phyloP scores from a whole-genome alignment of 176 grass and related monocot genomes.

The Hyparrhenia diplandra region DNA sequence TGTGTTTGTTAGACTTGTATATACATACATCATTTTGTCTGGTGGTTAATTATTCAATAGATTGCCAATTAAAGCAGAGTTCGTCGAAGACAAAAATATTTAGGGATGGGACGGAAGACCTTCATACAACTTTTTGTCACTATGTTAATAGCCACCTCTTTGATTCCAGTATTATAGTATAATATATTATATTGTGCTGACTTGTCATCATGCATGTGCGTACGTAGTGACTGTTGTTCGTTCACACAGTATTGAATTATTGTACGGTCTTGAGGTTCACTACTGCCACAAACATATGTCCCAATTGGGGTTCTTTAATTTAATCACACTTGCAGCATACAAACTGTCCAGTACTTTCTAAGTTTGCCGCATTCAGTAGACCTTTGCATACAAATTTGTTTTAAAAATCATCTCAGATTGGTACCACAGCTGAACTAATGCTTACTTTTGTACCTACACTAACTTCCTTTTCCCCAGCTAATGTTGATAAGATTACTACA shows the following conservation, averaged over 20 bases:
- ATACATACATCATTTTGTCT: not conserved
- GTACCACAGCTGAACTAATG: not conserved
- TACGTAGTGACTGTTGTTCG: not conserved
- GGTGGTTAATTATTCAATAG: constrained; percentile 4
- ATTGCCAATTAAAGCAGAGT: constrained; percentile 1
- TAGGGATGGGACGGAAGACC: not conserved
- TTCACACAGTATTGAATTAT: constrained; percentile 18
- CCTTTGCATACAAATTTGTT: constrained; percentile 28
- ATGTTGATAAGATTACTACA: constrained; percentile 23
- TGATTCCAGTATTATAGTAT: constrained; percentile 27
- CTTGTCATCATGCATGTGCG: not conserved
- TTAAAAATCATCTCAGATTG: not conserved
- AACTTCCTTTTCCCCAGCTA: constrained; percentile 6
- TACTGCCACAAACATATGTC: constrained; percentile 1
- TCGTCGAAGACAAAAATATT: not conserved
- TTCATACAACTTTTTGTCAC: constrained; percentile 23
- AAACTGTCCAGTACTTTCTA: constrained; percentile 17
- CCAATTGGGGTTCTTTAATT: constrained; percentile 26
- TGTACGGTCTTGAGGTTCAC: not conserved
- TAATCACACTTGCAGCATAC: constrained; percentile 40
- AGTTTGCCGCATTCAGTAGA: constrained; percentile 11
- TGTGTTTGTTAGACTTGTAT: not conserved
- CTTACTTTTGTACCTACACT: constrained; percentile 22
- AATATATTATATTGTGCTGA: constrained; percentile 3
- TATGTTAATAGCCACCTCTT: constrained; percentile 19